Percentiles rank a stretch among this genome's conserved stretches.
phyloP scores from a whole-genome alignment of 345 rosid genomes.

The Angophora floribunda region DNA sequence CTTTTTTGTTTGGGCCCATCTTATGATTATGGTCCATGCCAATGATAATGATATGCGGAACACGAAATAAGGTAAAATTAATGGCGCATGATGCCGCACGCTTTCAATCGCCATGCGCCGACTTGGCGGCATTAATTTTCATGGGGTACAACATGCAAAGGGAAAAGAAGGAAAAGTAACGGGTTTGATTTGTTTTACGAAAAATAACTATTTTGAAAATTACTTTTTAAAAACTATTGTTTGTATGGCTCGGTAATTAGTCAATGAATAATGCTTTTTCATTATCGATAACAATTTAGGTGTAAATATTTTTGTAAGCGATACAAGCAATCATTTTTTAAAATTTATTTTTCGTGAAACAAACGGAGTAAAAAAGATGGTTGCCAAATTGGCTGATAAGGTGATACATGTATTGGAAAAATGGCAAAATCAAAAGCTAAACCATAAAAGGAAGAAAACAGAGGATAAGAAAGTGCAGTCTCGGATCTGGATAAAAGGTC shows the following conservation, averaged over 20 bases:
- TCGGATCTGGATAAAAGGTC: rapidly evolving
- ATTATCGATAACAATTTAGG: background rate
- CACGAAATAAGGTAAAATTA: background rate
- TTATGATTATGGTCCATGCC: background rate
- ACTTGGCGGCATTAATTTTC: background rate
- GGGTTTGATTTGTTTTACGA: background rate
- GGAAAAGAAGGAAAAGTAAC: background rate
- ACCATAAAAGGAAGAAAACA: background rate
- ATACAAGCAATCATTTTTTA: background rate
- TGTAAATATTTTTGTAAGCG: background rate
- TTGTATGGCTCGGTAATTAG: background rate
- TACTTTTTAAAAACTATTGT: background rate
- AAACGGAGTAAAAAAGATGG: background rate
- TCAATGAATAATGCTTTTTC: no score
- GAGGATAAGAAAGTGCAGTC: background rate
- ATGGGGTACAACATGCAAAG: background rate
- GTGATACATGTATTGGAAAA: background rate
- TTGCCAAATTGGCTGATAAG: background rate
- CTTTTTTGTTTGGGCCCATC: background rate
- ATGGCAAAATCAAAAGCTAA: background rate
- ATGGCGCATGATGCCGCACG: background rate
- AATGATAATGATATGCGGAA: background rate
- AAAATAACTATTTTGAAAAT: background rate
- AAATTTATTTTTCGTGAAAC: background rate
- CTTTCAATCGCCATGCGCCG: background rate